Evolutionary conservation across 2,329 filamentous ascomycete species (phyloP).

Genomic region (Fusarium cicatricum): DNA sequence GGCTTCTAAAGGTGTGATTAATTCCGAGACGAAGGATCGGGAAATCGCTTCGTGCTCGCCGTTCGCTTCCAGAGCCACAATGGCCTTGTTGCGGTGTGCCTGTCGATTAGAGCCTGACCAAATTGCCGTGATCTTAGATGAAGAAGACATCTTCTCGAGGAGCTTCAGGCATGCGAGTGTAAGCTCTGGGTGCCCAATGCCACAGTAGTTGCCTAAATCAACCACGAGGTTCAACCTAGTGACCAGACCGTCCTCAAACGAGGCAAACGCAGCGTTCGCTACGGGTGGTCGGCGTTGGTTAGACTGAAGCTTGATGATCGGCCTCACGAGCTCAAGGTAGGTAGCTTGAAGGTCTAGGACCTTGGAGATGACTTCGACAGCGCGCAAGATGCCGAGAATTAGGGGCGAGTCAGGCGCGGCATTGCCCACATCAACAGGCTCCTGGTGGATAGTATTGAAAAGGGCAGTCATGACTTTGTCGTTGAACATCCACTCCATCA

Average conservation of each 20-base stretch:
- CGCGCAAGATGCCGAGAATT: slow-evolving; percentile 78
- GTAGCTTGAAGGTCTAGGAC: slow-evolving; percentile 89
- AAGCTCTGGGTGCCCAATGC: slow-evolving; percentile 81
- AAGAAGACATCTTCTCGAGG: slow-evolving; percentile 86
- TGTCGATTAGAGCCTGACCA: slow-evolving; percentile 69
- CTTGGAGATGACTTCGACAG: slow-evolving; percentile 84
- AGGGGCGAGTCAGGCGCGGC: slow-evolving; percentile 81
- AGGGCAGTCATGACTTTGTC: slow-evolving; percentile 83
- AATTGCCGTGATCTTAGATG: slow-evolving; percentile 78
- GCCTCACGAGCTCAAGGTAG: slow-evolving; percentile 87
- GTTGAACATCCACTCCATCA: slow-evolving; percentile 99
- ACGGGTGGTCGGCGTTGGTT: slow-evolving; percentile 68
- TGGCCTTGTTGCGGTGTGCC: slow-evolving; percentile 79
- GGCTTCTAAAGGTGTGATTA: slow-evolving; percentile 75
- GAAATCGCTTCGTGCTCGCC: slow-evolving; percentile 83
- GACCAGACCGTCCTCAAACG: slow-evolving; percentile 90
- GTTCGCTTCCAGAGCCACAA: slow-evolving; percentile 86
- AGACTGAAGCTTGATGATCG: slow-evolving; percentile 74
- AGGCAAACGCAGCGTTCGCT: slow-evolving; percentile 75
- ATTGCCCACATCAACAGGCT: slow-evolving; percentile 74
- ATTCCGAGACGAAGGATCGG: slow-evolving; percentile 73
- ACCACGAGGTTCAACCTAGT: slow-evolving; percentile 82
- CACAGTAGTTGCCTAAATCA: slow-evolving; percentile 86
- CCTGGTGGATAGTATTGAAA: slow-evolving; percentile 81
- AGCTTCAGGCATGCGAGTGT: slow-evolving; percentile 83